Conservation (phyloP, 768 basidiomycete genomes). For the Leucocoprinus birnbaumii region DNA sequence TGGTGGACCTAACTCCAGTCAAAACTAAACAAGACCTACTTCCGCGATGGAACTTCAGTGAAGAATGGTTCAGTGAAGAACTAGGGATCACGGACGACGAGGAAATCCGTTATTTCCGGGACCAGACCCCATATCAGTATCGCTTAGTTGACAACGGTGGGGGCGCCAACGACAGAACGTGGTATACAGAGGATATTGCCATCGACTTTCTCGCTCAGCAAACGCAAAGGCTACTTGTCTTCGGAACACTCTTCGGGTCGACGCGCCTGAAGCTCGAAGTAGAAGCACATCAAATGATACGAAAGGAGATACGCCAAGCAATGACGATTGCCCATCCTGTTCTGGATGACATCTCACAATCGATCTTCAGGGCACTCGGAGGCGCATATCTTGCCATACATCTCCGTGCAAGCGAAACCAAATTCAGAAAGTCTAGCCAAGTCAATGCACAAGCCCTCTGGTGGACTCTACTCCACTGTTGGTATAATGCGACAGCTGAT, state of each 20-base stretch:
- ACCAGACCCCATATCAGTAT: slow-evolving; percentile 59
- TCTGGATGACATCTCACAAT: slow-evolving; percentile 39
- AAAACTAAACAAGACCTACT: slow-evolving; percentile 37
- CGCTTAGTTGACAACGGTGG: slow-evolving; percentile 51
- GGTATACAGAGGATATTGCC: slow-evolving; percentile 40
- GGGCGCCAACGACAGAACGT: slow-evolving; percentile 24
- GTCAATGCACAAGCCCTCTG: slow-evolving; percentile 48
- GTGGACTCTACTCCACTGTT: slow-evolving; percentile 50
- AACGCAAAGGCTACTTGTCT: slow-evolving; percentile 52
- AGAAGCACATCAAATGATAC: slow-evolving; percentile 35
- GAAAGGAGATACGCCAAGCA: slow-evolving; percentile 42
- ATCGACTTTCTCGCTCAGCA: slow-evolving; percentile 38
- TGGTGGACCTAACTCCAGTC: slow-evolving; percentile 52
- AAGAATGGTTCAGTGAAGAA: slow-evolving; percentile 41
- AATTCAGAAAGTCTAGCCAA: slow-evolving; percentile 43
- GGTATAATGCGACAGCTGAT: slow-evolving; percentile 38
- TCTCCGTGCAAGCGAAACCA: slow-evolving; percentile 66
- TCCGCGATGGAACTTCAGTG: slow-evolving; percentile 47
- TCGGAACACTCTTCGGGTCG: slow-evolving; percentile 79
- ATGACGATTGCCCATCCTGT: slow-evolving; percentile 58
- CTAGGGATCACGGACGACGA: slow-evolving; percentile 32
- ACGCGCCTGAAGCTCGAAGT: slow-evolving; percentile 56
- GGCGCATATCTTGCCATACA: slow-evolving; percentile 60
- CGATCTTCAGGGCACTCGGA: slow-evolving; percentile 41
- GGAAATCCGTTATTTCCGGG: slow-evolving; percentile 49